Evolutionary conservation across 73 alveolate species (phyloP), one percentile per base, ranked within the genome.

Genomic region (Symbiodinium pilosum): DNA sequence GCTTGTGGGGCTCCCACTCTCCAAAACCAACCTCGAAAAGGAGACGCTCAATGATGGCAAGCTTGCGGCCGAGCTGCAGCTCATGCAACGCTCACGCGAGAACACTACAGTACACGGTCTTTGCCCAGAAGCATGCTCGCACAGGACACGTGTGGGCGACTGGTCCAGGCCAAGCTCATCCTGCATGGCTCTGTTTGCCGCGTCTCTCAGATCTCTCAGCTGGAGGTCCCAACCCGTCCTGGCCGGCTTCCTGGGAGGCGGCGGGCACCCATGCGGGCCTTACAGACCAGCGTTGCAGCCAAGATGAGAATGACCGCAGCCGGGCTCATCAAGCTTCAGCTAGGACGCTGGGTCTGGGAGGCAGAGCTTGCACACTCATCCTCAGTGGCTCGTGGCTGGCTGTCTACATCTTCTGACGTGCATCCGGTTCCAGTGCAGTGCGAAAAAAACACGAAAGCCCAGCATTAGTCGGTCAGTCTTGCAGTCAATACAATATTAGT

Each of bases 51-150:
- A 56, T 56, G n/a, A 56, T 56, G 34, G n/a, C 73, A 26, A 56
- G 73, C 73, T 56, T 56, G 73, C 73, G 73, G 14, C 73, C 21
- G 73, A 56, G 73, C 73, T 56, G n/a, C 73, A 56, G 73, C 73
- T 20, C 26, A 20, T 56, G n/a, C 73, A 5, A 56, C 21, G 9
- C 21, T 8, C 73, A 14, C 73, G 32, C 73, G n/a, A 56, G 73
- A 5, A 56, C 34, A 56, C 73, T 56, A 56, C 73, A 47, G 59
- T 20, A 5, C n/a, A n/a, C n/a, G n/a, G n/a, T 56, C 73, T 14
- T 16, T 26, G 73, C 73, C 73, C 73, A 56, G 73, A 56, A 56
- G 73, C 73, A 16, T 16, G 73, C n/a, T 5, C 73, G 73, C 73
- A 20, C 73, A 32, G 73, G n/a, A 16, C 73, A 8, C 34, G 73